Evolutionary conservation across 495 filamentous ascomycete genomes (phyloP).

Genomic region (Penicillium coprophilum): DNA sequence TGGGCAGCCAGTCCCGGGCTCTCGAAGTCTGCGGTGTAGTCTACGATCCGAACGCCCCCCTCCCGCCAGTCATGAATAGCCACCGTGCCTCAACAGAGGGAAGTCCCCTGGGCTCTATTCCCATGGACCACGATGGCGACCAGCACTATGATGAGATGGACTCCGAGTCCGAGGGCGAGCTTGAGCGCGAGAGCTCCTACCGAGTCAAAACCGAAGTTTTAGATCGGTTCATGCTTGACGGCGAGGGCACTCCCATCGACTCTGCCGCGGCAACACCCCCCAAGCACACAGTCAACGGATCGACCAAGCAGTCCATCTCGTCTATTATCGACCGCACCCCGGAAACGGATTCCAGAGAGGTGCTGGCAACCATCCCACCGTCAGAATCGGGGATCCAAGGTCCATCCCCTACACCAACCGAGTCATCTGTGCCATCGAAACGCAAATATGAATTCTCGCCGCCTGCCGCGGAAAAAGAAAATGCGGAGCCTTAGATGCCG

Average conservation of each 20-base stretch:
- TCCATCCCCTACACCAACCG: constrained; percentile 18
- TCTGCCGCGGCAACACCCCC: constrained; percentile 17
- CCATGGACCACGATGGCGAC: constrained; percentile 35
- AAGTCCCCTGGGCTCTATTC: constrained; percentile 34
- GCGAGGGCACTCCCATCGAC: constrained; percentile 9
- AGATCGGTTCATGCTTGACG: constrained; percentile 27
- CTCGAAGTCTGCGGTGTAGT: constrained; percentile 49
- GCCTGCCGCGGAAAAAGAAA: constrained; percentile 28
- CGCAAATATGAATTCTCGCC: constrained; percentile 33
- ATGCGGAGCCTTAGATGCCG: constrained; percentile 30
- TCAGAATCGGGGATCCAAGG: constrained; percentile 24
- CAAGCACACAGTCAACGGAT: constrained; percentile 28
- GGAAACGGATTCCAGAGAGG: constrained; percentile 30
- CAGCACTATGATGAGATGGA: constrained; percentile 38
- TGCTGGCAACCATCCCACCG: constrained; percentile 20
- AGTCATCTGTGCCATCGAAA: constrained; percentile 24
- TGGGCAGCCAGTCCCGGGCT: constrained; percentile 48
- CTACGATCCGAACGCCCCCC: constrained; percentile 44
- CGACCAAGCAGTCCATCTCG: constrained; percentile 47
- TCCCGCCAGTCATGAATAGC: constrained; percentile 37
- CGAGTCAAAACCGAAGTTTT: constrained; percentile 34
- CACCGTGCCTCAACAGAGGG: constrained; percentile 44
- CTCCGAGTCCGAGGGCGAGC: constrained; percentile 35
- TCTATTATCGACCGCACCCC: constrained; percentile 48
- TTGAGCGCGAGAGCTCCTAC: constrained; percentile 21